Evolutionary conservation across 2,329 filamentous ascomycete genomes (phyloP), one percentile per base, ranked within the genome.

Genomic region (Diplodia corticola): DNA sequence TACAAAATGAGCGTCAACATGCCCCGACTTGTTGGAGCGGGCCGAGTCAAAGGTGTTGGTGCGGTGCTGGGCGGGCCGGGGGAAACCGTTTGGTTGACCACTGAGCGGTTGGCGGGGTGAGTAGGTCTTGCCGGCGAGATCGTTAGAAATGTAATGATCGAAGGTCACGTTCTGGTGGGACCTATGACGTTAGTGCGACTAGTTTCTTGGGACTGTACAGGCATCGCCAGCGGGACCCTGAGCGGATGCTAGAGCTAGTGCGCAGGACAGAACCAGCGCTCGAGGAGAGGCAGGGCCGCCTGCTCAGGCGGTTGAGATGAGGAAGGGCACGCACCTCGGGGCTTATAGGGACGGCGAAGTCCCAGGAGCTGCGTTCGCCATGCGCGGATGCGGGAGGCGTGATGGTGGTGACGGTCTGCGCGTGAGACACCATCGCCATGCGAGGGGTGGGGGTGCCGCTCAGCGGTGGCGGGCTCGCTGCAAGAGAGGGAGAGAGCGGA

Each of bases 361-460:
- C 76, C 76, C 77, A 79, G 59, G 72, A 71, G 67, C 71, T 73
- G 65, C 74, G 68, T 53, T 69, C 75, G 68, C 76, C 76, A 73
- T 80, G 76, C 13, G 77, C 75, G 68, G 76, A 79, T 68, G 73
- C 77, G 37, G 78, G 78, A 59, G 78, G 77, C 13, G 77, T 79
- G 67, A 78, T 71, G 68, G 77, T 77, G 67, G 74, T 73, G 70
- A 70, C 68, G 69, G 69, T 57, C 20, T 46, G 51, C 20, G 64
- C 40, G 46, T 37, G 64, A 44, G 64, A 60, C 53, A 65, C 64
- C 64, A 65, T 65, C 46, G 64, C 64, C 64, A 65, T 65, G 24
- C 37, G 55, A 48, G 55, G 17, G 61, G 49, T 15, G 22, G 61
- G 26, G 59, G 30, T 35, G 40, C 50, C 37, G 48, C 49, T 51